Percentiles rank a stretch among this genome's conserved stretches.
phyloP scores from a whole-genome alignment of 2,329 filamentous ascomycete species.

The Verticillium nubilum region DNA sequence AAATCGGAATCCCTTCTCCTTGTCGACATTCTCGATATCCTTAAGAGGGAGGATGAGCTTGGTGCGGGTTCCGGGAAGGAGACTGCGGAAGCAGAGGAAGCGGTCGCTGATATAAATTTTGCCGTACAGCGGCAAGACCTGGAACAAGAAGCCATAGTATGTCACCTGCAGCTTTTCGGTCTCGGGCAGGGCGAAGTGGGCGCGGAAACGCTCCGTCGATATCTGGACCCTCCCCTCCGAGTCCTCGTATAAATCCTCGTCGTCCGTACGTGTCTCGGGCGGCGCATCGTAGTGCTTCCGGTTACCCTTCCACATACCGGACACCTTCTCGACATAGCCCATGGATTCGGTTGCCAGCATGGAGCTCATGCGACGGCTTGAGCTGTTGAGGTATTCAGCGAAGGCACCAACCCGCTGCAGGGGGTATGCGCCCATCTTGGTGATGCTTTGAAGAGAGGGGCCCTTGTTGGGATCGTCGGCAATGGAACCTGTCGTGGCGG shows the following conservation, averaged over 20 bases:
- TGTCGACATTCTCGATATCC: slow-evolving; percentile 88
- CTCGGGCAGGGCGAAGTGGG: slow-evolving; percentile 83
- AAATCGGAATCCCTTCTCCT: slow-evolving; percentile 91
- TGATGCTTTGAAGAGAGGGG: slow-evolving; percentile 45
- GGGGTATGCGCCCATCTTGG: slow-evolving; percentile 66
- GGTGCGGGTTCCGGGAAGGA: slow-evolving; percentile 82
- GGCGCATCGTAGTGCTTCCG: slow-evolving; percentile 78
- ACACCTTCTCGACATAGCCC: slow-evolving; percentile 94
- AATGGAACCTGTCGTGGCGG: slow-evolving; percentile 33
- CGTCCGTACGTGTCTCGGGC: slow-evolving; percentile 44
- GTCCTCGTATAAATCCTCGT: slow-evolving; percentile 48
- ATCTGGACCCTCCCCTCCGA: slow-evolving; percentile 59
- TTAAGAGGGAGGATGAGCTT: slow-evolving; percentile 88
- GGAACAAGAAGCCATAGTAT: slow-evolving; percentile 88
- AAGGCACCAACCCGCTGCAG: slow-evolving; percentile 78
- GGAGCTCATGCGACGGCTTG: slow-evolving; percentile 75
- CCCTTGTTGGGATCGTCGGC: slow-evolving; percentile 23
- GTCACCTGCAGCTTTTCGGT: slow-evolving; percentile 80
- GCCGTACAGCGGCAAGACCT: slow-evolving; percentile 86
- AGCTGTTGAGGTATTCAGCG: slow-evolving; percentile 74
- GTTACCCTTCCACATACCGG: slow-evolving; percentile 92
- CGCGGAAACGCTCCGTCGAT: slow-evolving; percentile 76
- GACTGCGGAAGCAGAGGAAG: slow-evolving; percentile 87
- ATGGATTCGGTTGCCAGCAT: slow-evolving; percentile 86
- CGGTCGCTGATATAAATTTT: slow-evolving; percentile 92